These are phyloP conservation scores for Hemileia vastatrix DNA, from an alignment of 1,284 basidiomycete genomes.

Conservation along the genomic window DNA sequence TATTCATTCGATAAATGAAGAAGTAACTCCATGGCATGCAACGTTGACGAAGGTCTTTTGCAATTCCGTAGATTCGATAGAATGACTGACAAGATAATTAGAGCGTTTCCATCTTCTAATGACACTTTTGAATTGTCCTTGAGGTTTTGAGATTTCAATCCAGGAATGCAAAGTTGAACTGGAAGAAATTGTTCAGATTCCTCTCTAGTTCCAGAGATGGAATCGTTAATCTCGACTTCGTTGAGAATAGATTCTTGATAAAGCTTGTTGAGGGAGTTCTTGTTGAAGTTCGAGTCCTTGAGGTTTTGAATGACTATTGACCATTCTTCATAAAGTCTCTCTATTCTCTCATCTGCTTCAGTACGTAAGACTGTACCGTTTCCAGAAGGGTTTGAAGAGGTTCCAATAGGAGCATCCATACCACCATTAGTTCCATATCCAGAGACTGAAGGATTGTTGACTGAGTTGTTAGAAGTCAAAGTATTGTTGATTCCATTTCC, in stretches of 20 bases:
- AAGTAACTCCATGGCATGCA: conserved; percentile 75
- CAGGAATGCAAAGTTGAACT: conserved; percentile 32
- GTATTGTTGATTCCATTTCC: background rate
- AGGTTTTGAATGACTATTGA: conserved; percentile 25
- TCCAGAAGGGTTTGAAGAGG: conserved; percentile 8
- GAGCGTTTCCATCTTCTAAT: conserved; percentile 67
- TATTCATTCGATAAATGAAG: conserved; percentile 70
- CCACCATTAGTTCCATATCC: background rate
- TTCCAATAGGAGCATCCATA: background rate
- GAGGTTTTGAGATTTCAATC: conserved; percentile 19
- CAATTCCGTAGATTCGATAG: conserved; percentile 87
- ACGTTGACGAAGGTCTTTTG: conserved; percentile 70
- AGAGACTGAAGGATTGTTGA: background rate
- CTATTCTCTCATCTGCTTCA: conserved; percentile 39
- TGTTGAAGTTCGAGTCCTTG: background rate
- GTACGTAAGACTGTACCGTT: conserved; percentile 26
- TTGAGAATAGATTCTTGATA: background rate
- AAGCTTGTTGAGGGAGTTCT: background rate
- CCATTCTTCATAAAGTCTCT: conserved; percentile 41
- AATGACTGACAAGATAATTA: conserved; percentile 71
- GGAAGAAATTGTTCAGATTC: conserved; percentile 27
- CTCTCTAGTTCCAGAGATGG: background rate
- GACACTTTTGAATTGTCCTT: conserved; percentile 25
- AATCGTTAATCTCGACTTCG: background rate
- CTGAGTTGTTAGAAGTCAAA: background rate